phyloP scores from a whole-genome alignment of 1,139 yeast species.

The Yamadazyma diospyri region DNA sequence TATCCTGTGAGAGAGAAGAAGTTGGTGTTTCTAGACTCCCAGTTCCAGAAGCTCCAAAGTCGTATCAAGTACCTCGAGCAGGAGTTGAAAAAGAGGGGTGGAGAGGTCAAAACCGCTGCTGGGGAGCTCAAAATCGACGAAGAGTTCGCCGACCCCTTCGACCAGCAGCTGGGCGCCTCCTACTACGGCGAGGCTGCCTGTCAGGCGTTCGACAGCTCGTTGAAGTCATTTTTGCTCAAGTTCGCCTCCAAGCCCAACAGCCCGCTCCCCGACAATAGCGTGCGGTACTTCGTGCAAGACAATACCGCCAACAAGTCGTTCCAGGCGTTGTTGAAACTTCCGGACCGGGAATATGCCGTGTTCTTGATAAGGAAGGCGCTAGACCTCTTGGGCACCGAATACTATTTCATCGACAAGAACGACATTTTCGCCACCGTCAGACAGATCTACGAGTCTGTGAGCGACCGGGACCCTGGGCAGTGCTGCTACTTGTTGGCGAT shows the following conservation, averaged over 20 bases:
- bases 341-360: conserved; percentile 13
- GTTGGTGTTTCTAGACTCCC: conserved; percentile 13
- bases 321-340: conserved; percentile 12
- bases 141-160: conserved; percentile 14
- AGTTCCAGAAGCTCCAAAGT: conserved; percentile 10
- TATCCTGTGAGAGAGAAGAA: conserved; percentile 14
- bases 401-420: conserved; percentile 10
- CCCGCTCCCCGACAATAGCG: conserved; percentile 2
- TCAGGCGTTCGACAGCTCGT: conserved; percentile 14
- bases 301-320: conserved; percentile 10
- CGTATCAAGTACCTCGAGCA: conserved; percentile 9
- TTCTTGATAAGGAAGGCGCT: conserved; percentile 12
- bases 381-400: conserved; percentile 12
- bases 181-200: conserved; percentile 13
- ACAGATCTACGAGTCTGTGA: conserved; percentile 9
- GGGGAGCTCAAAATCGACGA: conserved; percentile 5
- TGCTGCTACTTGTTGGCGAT: conserved; percentile 11
- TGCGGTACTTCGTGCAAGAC: conserved; percentile 10
- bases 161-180: conserved; percentile 5
- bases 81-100: conserved; percentile 8
- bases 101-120: background rate
- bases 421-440: conserved; percentile 9
- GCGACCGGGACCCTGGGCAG: conserved; percentile 12
- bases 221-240: conserved; percentile 12
- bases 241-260: conserved; percentile 8